These are phyloP conservation scores for Ramularia endophylla DNA, from an alignment of 2,329 filamentous ascomycete species.

Conservation along the genomic window DNA sequence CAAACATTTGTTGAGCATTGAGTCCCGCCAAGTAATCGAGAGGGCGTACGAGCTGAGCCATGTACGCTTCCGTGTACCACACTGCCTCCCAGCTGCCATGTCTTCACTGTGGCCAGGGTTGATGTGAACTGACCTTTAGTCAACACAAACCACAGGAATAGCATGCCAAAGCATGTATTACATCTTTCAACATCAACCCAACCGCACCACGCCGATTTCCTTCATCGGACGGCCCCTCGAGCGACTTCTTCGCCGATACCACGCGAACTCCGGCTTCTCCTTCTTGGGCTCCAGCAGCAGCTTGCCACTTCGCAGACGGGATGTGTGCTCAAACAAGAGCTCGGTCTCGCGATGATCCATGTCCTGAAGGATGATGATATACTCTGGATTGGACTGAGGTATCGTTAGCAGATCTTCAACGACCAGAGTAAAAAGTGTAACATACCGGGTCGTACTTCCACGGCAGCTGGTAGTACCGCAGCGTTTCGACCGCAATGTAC, in stretches of 20 bases:
- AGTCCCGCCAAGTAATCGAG: no score
- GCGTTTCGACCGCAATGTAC: conserved; percentile 41
- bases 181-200: conserved; percentile 10
- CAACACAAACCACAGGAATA: no score
- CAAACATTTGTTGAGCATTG: no score
- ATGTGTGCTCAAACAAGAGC: conserved; percentile 46
- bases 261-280: conserved; percentile 40
- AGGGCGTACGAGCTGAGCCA: no score
- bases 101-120: no score
- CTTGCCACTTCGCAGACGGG: conserved; percentile 36
- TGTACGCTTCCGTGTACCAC: no score
- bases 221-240: conserved; percentile 12
- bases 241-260: conserved; percentile 35
- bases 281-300: conserved; percentile 39
- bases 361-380: conserved; percentile 46
- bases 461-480: conserved; percentile 44
- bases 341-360: conserved; percentile 45
- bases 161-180: no score
- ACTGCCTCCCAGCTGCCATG: no score
- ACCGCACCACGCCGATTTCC: conserved; percentile 16
- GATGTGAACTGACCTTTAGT: no score
- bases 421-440: conserved; percentile 7
- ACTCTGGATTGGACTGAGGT: conserved; percentile 38
- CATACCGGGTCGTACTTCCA: conserved; percentile 45
- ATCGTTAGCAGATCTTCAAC: conserved; percentile 6